These are phyloP conservation scores for Naganishia antarctica DNA, from an alignment of 768 basidiomycete genomes.

Conservation along the genomic window DNA sequence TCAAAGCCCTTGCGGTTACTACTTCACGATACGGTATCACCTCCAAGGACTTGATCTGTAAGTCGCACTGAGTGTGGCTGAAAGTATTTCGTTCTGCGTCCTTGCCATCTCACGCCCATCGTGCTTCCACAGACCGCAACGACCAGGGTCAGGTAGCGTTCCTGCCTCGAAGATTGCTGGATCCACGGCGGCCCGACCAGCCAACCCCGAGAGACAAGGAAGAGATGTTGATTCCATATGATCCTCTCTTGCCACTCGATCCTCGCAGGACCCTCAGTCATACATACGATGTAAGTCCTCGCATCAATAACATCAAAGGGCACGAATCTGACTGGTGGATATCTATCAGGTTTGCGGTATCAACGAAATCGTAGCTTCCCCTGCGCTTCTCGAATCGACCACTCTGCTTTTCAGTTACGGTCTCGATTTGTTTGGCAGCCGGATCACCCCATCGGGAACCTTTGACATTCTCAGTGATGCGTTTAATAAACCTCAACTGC, in stretches of 20 bases:
- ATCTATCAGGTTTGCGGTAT: conserved; percentile 62
- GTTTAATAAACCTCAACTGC: conserved; percentile 89
- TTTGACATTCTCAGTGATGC: conserved; percentile 87
- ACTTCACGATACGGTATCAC: conserved; percentile 84
- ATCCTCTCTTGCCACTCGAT: conserved; percentile 70
- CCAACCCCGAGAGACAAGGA: conserved; percentile 74
- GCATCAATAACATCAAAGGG: neutral
- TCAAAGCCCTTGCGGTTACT: conserved; percentile 69
- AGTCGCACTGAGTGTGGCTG: no score
- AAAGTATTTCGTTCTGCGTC: neutral
- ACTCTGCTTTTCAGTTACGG: conserved; percentile 81
- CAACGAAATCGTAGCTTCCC: conserved; percentile 67
- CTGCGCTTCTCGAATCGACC: conserved; percentile 84
- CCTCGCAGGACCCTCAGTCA: conserved; percentile 59
- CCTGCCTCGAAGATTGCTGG: conserved; percentile 66
- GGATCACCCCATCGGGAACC: conserved; percentile 76
- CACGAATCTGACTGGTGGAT: neutral
- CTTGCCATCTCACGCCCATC: neutral
- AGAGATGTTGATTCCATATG: conserved; percentile 79
- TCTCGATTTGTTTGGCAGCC: conserved; percentile 80
- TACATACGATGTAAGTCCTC: conserved; percentile 54
- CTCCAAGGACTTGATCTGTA: conserved; percentile 77
- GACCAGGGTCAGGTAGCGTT: conserved; percentile 67
- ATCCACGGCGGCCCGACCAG: conserved; percentile 74
- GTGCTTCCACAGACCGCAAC: conserved; percentile 62